A percentile compares a stretch with the other conserved stretches of the same genome.
These are phyloP conservation scores for Taiozyma onychis DNA, from an alignment of 1,139 yeast species.

Conservation along the genomic window DNA sequence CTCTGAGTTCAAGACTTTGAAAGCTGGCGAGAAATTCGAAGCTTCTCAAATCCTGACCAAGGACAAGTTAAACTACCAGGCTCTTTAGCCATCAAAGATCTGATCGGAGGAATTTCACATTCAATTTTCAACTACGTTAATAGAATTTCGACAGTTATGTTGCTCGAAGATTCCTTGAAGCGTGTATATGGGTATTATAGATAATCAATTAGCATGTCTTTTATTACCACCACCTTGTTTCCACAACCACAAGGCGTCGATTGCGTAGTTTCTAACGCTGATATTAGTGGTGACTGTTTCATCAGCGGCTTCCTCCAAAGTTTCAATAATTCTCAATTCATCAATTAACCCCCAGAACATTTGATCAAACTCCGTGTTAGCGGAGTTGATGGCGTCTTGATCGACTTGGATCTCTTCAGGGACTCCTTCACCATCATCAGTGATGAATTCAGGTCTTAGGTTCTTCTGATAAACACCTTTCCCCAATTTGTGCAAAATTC, in stretches of 20 bases:
- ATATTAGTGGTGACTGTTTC: conserved; percentile 60
- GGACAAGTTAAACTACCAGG: conserved; percentile 33
- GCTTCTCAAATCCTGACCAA: conserved; percentile 52
- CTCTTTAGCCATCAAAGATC: conserved; percentile 20
- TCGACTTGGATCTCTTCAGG: conserved; percentile 30
- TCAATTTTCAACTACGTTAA: not conserved
- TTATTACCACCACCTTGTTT: conserved; percentile 64
- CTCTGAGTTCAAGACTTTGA: conserved; percentile 52
- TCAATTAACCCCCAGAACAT: conserved; percentile 75
- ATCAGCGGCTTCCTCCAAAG: conserved; percentile 69
- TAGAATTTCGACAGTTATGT: not conserved
- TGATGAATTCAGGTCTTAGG: conserved; percentile 39
- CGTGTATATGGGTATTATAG: not conserved
- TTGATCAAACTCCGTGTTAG: conserved; percentile 46
- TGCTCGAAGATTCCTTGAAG: not conserved
- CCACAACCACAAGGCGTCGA: conserved; percentile 95
- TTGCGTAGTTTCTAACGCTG: conserved; percentile 78
- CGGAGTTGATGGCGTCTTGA: conserved; percentile 32
- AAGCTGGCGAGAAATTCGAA: conserved; percentile 68
- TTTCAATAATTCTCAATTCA: conserved; percentile 60
- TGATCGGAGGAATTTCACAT: not conserved
- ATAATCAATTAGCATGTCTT: conserved; percentile 20
- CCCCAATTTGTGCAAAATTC: conserved; percentile 79
- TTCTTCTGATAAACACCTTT: conserved; percentile 41
- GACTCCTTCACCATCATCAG: conserved; percentile 28